These are phyloP conservation scores for Crucihimalaya himalaica DNA, from an alignment of 345 rosid genomes.

Conservation along the genomic window DNA sequence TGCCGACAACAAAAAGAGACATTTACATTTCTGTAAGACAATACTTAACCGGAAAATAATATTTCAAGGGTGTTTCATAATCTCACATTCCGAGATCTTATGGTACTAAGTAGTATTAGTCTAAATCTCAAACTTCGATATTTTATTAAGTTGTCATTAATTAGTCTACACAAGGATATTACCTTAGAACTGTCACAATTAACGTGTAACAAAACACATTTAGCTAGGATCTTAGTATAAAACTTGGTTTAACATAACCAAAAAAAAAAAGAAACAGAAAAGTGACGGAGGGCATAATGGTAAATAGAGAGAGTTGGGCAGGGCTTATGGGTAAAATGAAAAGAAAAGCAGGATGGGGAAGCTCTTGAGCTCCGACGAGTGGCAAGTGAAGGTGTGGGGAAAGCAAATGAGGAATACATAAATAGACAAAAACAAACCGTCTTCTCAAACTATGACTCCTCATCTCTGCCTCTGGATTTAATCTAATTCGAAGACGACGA, in stretches of 20 bases:
- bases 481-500: constrained; percentile 29
- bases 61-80: not conserved
- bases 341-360: not conserved
- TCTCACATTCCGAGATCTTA: not conserved
- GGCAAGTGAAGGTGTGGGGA: constrained; percentile 39
- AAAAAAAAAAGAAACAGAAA: not conserved
- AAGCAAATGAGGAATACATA: constrained; percentile 16
- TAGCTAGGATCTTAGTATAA: not conserved
- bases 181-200: not conserved
- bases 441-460: constrained; percentile 25
- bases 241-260: too few species aligned
- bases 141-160: not conserved
- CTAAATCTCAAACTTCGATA: not conserved
- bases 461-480: constrained; percentile 28
- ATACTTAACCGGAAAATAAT: not conserved
- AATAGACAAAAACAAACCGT: constrained; percentile 43
- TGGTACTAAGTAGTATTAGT: not conserved
- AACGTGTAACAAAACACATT: not conserved
- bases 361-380: constrained; percentile 34
- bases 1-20: constrained; percentile 32
- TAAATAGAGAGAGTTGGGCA: not conserved
- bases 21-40: not conserved
- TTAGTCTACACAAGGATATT: not conserved
- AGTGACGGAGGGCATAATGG: constrained; percentile 33
- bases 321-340: constrained; percentile 32